Evolutionary conservation across 2,329 filamentous ascomycete genomes (phyloP).

Genomic region (Curvularia hawaiiensis): DNA sequence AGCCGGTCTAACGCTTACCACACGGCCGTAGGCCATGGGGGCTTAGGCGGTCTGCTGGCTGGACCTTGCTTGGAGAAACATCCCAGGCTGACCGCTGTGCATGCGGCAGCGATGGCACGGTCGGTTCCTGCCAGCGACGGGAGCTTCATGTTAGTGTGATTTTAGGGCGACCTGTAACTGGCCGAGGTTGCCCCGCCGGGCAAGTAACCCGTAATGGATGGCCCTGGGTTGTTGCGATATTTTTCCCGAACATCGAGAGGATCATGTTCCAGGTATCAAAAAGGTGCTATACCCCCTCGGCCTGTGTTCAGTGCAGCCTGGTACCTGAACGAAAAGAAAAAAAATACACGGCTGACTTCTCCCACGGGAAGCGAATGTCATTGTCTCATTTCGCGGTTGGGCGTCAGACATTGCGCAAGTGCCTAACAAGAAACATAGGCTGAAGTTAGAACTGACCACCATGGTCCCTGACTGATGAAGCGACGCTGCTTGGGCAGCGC

Average conservation of each 20-base stretch:
- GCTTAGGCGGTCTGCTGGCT: slow-evolving; percentile 35
- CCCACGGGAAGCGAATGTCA: not conserved
- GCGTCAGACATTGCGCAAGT: slow-evolving; percentile 3
- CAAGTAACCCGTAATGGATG: slow-evolving; percentile 27
- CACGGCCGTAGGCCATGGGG: slow-evolving; percentile 31
- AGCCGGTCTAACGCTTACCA: slow-evolving; percentile 35
- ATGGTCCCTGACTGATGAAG: slow-evolving; percentile 5
- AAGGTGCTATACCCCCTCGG: slow-evolving; percentile 6
- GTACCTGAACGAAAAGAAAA: not conserved
- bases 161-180: slow-evolving; percentile 23
- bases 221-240: slow-evolving; percentile 11
- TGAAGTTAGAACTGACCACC: slow-evolving; percentile 21
- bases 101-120: slow-evolving; percentile 35
- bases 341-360: not conserved
- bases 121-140: slow-evolving; percentile 30
- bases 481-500: slow-evolving; percentile 17
- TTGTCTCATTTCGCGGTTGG: slow-evolving; percentile 1
- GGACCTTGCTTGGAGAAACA: slow-evolving; percentile 29
- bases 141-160: slow-evolving; percentile 24
- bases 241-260: slow-evolving; percentile 6
- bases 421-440: slow-evolving; percentile 8
- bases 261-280: slow-evolving; percentile 8
- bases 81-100: slow-evolving; percentile 28
- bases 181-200: slow-evolving; percentile 36
- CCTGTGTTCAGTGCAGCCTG: not conserved